Base-by-base conservation (phyloP, 2,329 filamentous ascomycete genomes). In the Claviceps sp. region DNA sequence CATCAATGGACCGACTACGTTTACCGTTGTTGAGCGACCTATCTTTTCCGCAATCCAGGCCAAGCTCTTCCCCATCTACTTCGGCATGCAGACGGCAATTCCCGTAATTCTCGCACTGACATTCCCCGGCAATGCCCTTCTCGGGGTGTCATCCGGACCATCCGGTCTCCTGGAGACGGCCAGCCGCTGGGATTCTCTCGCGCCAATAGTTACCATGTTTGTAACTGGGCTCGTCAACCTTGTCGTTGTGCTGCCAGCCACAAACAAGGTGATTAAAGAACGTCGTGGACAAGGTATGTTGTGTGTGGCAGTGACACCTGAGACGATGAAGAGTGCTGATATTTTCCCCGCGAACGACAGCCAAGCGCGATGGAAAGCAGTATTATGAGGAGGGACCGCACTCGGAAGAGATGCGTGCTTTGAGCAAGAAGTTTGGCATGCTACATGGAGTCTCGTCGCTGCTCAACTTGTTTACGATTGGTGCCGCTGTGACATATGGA, bases 291-390 rank as follows among this genome's bases (percentile, higher is more conserved):
- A 95, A 74, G 86, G 87, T 88, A 70, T 57, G 76, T 64, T 13
- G 22, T 48, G 3, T 20, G 8, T 18, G 22, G 13, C 20, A 40
- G 5, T 3, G 30, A 40, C 4, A 18, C 6, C 5, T 7, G n/a
- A 2, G 7, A 3, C 13, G 22, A 42, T 7, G 13, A 14, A 4
- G 18, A 8, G 42, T 22, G 38, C 55, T 65, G 48, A 65, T 41
- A 48, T 30, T 38, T 49, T 46, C 9, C 51, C 6, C 36, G 44
- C 8, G 50, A 34, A 16, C 20, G 5, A 44, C 55, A 82, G 90
- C 91, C 74, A 89, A 85, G 55, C 82, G 84, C 61, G 91, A 96
- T 64, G 89, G 89, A 51, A 96, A 95, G 76, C 87, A 85, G 65
- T 87, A 83, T 67, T 87, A 85, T 62, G 89, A 95, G 57, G 72